Evolutionary conservation across 805 yeast species (phyloP), one percentile per base, ranked within the genome.

Genomic region (Saturnispora gosingensis): DNA sequence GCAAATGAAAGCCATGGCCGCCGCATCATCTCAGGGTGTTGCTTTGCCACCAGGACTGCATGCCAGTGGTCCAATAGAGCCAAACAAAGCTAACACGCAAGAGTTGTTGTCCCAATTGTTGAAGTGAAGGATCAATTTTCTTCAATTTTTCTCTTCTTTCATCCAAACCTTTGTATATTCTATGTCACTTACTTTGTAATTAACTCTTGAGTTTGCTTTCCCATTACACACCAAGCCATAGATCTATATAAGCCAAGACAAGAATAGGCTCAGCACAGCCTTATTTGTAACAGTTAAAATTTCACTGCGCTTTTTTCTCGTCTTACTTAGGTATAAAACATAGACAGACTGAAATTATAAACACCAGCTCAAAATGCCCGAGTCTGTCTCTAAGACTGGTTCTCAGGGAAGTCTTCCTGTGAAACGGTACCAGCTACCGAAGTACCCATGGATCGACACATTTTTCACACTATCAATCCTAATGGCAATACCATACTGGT

Each of bases 401-500:
- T 13, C 30, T 5, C n/a, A 16, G 30, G 44, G 10, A 3, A 40
- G 5, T 3, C 4, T 24, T 22, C 38, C 34, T 11, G 28, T n/a
- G 11, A 43, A 30, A 27, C 22, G 46, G n/a, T 30, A 25, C 28
- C 25, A 15, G 43, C 15, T 46, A 13, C 49, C 49, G n/a, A 25
- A 36, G 11, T 46, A 46, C 24, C 49, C 49, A 18, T 46, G 49
- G 49, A 35, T 46, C n/a, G 49, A 46, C 28, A 46, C 49, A 15
- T 39, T 47, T 42, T 39, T 47, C 18, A 28, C 45, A 30, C 20
- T 39, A 11, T 28, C 44, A 9, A 53, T 66, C 3, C 50, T 66
- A 4, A 50, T 56, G 28, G 53, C 61, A 6, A 45, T 66, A 3
- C 70, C 70, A 3, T 55, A 57, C 45, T 66, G 63, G 61, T 35